phyloP scores from a whole-genome alignment of 2,329 filamentous ascomycete species.

The Cytospora piceae region DNA sequence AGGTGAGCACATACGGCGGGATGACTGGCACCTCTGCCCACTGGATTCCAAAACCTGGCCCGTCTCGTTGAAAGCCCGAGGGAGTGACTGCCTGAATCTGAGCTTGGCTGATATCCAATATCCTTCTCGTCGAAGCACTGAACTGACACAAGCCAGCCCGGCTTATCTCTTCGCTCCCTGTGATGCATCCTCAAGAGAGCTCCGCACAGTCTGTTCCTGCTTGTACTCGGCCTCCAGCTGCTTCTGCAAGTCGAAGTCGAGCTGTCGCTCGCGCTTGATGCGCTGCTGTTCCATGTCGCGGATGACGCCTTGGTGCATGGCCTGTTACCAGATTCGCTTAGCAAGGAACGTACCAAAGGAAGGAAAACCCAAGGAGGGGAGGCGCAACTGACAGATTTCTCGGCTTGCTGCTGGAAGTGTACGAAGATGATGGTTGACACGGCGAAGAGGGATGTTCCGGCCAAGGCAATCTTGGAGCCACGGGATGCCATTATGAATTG shows the following conservation, averaged over 20 bases:
- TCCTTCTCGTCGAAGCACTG: not conserved
- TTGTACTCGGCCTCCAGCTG: conserved; percentile 86
- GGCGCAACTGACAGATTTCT: conserved; percentile 70
- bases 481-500: conserved; percentile 70
- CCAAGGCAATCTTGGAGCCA: conserved; percentile 84
- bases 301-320: conserved; percentile 94
- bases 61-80: not conserved
- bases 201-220: conserved; percentile 79
- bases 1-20: not conserved
- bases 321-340: conserved; percentile 51
- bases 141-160: too few species aligned
- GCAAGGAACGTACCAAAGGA: conserved; percentile 2
- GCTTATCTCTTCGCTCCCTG: conserved; percentile 5
- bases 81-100: not conserved
- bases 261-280: conserved; percentile 85
- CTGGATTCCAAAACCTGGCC: not conserved
- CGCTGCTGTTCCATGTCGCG: conserved; percentile 94
- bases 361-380: not conserved
- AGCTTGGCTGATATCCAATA: not conserved
- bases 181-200: conserved; percentile 37
- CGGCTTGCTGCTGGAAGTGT: conserved; percentile 83
- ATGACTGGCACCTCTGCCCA: not conserved
- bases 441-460: conserved; percentile 76
- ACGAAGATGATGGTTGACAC: conserved; percentile 80
- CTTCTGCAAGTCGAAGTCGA: conserved; percentile 92